Base-by-base conservation (phyloP, 2,329 filamentous ascomycete species). In the Phaeosphaeriaceae sp. region DNA sequence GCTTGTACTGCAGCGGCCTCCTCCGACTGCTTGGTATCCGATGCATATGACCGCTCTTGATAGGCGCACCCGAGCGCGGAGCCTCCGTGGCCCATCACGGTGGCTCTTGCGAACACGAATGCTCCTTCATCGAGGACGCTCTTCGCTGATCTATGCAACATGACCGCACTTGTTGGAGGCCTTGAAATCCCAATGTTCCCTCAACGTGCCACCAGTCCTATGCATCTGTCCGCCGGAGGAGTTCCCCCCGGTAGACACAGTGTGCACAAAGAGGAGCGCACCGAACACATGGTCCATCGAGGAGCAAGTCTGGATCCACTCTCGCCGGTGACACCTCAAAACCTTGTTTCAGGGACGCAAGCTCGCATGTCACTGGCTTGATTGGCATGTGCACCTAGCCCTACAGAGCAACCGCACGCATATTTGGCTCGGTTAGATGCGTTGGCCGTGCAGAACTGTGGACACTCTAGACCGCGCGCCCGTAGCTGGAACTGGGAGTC, bases 371-470 rank as follows among this genome's bases (percentile, higher is more conserved):
- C 27, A 19, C n/a, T 21, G 15, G 40, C 41, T 55, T 54, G 56
- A 72, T 75, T 71, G 68, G 68, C 50, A 52, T 56, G 42, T 19
- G 27, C 19, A 51, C 51, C 27, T 56, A 65, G 64, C 66, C 66
- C 54, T 70, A 65, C 61, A 63, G 56, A 51, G 64, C 61, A 67
- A 49, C 55, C 54, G 41, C 41, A 21, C 11, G n/a, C n/a, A 21
- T 4, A 11, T 54, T 57, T 45, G 49, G 53, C 65, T 73, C 63
- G 70, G 65, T 59, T 69, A 61, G 64, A 70, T 75, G 73, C 67
- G 73, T 67, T 76, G 73, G 72, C 71, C 57, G 60, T 69, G 67
- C 70, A 73, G 66, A n/a, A 48, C 41, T 59, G 63, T 65, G 65
- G 67, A 64, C 59, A 53, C 61, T 64, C 61, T 49, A 66, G 56